Evolutionary conservation across 148 eudicot genomes (phyloP).

Genomic region (Vaccinium vitisidaea): DNA sequence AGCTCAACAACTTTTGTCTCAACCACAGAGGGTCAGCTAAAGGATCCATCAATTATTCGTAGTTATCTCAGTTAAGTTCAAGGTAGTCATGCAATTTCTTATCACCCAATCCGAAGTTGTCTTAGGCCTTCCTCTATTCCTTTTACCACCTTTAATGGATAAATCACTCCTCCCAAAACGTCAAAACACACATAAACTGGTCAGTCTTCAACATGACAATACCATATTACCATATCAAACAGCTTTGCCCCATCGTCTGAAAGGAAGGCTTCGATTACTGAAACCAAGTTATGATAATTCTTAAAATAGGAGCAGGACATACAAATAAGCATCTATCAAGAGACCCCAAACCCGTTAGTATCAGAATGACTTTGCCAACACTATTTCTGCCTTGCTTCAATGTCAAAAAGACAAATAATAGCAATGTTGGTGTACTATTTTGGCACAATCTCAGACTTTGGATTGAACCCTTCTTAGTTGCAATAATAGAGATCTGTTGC

Average conservation of each 20-base stretch:
- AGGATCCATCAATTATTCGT: not conserved
- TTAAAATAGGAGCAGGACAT: not conserved
- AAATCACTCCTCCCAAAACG: not conserved
- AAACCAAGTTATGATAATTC: slow-evolving; percentile 3
- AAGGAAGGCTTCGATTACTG: not conserved
- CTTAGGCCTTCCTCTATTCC: not conserved
- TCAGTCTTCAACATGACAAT: not conserved
- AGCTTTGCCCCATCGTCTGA: not conserved
- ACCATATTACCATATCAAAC: not conserved
- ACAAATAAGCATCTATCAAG: not conserved
- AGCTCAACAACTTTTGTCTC: not conserved
- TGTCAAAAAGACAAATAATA: not conserved
- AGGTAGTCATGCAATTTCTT: not conserved
- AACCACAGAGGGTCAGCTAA: not conserved
- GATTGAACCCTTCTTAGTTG: not conserved
- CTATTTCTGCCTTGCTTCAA: not conserved
- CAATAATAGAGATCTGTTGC: not conserved
- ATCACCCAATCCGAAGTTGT: not conserved
- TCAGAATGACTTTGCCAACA: not conserved
- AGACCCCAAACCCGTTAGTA: not conserved
- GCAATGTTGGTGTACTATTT: not conserved
- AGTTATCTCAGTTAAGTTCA: not conserved
- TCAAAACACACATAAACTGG: not conserved
- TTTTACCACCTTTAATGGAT: not conserved
- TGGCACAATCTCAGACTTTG: not conserved